Base-by-base conservation (phyloP, 345 rosid genomes). In the Euclidium syriacum region DNA sequence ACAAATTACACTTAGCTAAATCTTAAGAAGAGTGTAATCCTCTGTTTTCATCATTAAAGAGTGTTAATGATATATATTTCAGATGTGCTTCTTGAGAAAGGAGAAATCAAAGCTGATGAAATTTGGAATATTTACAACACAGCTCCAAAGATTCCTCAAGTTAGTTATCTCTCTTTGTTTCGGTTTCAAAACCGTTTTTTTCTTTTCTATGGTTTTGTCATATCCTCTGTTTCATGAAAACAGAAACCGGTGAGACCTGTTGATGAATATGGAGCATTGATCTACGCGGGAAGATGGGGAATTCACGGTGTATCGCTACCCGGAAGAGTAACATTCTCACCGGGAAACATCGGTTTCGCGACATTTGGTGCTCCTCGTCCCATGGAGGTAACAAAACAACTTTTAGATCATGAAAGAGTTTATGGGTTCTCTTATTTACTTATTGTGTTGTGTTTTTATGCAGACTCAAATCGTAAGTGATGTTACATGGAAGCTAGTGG, bases 201-300 rank as follows among this genome's bases (percentile, higher is more conserved):
- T n/a, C n/a, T n/a, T n/a, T n/a, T n/a, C n/a, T n/a, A n/a, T 4
- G 5, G 29, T 14, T 43, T 14, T 39, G 44, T 0, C 10, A 64
- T 5, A 40, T 30, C 29, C 7, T n/a, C 46, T 47, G 3, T n/a
- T 63, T 55, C 48, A 33, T 49, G 69, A 43, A 54, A 73, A 36
- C 79, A 92, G 95, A 80, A 85, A 50, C 58, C 75, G 3, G 91
- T 89, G 50, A 78, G 70, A 49, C 85, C 89, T 16, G 70, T 92
- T 11, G 96, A 92, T 25, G 96, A 91, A 66, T 84, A 81, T 74
- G 96, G 96, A 59, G 85, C 95, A 39, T 80, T 88, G 29, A 79
- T 91, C 49, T 86, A 88, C 81, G 90, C 95, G 57, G 96, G 98
- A 50, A 78, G 98, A 65, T 91, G 98, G 98, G 98, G 95, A 47